Evolutionary conservation across 2,329 filamentous ascomycete species (phyloP).

Genomic region (Cercospora sp.): DNA sequence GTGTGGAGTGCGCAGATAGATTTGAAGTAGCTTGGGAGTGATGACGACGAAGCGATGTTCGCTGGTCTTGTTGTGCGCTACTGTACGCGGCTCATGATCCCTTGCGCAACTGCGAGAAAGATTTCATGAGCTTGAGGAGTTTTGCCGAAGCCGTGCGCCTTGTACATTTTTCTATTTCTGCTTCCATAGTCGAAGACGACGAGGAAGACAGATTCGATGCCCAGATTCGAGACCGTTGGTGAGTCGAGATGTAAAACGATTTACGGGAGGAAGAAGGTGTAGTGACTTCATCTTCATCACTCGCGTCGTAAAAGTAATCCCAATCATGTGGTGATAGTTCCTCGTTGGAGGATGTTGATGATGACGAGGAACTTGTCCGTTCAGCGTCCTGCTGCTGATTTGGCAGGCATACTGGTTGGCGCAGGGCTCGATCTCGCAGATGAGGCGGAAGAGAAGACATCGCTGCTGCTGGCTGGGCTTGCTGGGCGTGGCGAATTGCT

Average conservation of each 20-base stretch:
- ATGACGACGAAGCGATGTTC: neutral
- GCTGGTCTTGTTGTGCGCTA: neutral
- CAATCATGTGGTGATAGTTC: neutral
- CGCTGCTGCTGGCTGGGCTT: conserved; percentile 11
- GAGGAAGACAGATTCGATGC: conserved; percentile 1
- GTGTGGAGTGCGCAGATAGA: neutral
- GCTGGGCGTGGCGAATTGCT: conserved; percentile 8
- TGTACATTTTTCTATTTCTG: neutral
- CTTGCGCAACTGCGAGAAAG: neutral
- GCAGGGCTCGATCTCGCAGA: conserved; percentile 10
- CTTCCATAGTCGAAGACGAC: neutral
- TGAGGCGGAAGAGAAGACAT: conserved; percentile 8
- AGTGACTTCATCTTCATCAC: neutral
- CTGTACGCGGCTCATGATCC: neutral
- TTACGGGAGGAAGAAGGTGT: neutral
- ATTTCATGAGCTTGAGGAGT: conserved; percentile 1
- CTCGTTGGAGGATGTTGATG: neutral
- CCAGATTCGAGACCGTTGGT: conserved; percentile 2
- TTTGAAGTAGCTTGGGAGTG: neutral
- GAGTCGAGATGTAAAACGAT: conserved; percentile 9
- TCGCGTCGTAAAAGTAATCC: conserved; percentile 8
- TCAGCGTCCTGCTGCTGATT: conserved; percentile 11
- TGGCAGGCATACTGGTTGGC: conserved; percentile 13
- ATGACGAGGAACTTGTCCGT: neutral
- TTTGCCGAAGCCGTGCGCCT: neutral